Evolutionary conservation across 2,329 filamentous ascomycete species (phyloP).

Genomic region (Xylariales sp.): DNA sequence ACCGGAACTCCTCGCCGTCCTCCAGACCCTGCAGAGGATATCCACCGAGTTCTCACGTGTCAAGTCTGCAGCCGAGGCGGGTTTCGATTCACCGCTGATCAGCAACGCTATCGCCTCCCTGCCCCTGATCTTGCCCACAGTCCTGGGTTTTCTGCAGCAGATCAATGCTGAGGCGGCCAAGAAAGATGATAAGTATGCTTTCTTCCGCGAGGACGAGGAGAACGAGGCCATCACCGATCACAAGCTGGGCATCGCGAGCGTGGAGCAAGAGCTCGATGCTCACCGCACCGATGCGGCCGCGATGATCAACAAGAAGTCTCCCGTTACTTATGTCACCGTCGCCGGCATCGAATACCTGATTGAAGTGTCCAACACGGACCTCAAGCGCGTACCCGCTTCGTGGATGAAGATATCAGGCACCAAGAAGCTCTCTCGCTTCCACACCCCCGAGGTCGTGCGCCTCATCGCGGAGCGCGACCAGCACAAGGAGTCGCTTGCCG

Average conservation of each 20-base stretch:
- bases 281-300: slow-evolving; percentile 69
- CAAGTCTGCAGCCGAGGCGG: slow-evolving; percentile 59
- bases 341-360: slow-evolving; percentile 92
- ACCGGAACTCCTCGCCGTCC: slow-evolving; percentile 76
- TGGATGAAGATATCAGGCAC: slow-evolving; percentile 96
- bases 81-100: slow-evolving; percentile 69
- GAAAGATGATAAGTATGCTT: slow-evolving; percentile 86
- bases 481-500: slow-evolving; percentile 87
- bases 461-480: slow-evolving; percentile 86
- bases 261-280: slow-evolving; percentile 82
- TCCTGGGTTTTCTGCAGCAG: slow-evolving; percentile 72
- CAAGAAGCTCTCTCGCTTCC: slow-evolving; percentile 87
- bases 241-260: slow-evolving; percentile 84
- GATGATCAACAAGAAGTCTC: slow-evolving; percentile 64
- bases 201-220: slow-evolving; percentile 84
- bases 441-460: slow-evolving; percentile 83
- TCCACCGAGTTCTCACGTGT: slow-evolving; percentile 70
- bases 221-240: slow-evolving; percentile 85
- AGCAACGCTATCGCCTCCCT: slow-evolving; percentile 69
- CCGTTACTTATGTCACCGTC: slow-evolving; percentile 75
- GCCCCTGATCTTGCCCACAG: slow-evolving; percentile 68
- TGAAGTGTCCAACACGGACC: slow-evolving; percentile 76
- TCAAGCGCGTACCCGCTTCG: slow-evolving; percentile 86
- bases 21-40: slow-evolving; percentile 82
- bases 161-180: slow-evolving; percentile 83